Conservation (phyloP, 2,329 filamentous ascomycete genomes). For the Apiospora phragmitis region DNA sequence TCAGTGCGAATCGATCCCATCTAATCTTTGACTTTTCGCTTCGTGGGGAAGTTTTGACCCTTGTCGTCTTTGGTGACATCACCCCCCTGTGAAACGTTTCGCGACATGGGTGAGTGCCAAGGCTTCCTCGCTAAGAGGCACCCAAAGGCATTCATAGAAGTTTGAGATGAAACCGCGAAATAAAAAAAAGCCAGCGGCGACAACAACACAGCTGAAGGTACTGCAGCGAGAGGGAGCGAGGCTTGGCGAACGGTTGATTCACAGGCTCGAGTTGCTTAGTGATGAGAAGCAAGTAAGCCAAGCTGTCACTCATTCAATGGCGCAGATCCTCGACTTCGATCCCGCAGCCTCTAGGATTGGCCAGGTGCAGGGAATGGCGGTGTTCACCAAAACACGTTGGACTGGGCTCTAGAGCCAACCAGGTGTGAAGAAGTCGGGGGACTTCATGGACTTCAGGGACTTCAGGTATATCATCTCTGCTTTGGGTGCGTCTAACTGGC, state of each 20-base stretch:
- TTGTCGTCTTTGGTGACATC: background rate
- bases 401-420: background rate
- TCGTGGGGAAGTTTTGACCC: slow-evolving; percentile 4
- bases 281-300: background rate
- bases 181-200: background rate
- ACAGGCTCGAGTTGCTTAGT: background rate
- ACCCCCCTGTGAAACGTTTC: slow-evolving; percentile 5
- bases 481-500: background rate
- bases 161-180: background rate
- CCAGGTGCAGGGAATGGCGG: background rate
- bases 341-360: background rate
- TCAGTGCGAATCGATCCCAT: background rate
- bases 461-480: background rate
- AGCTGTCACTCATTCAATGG: background rate
- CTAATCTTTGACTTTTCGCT: slow-evolving; percentile 1
- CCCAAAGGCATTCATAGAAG: background rate
- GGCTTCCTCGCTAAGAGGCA: background rate
- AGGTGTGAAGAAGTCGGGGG: too few relatives aligned
- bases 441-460: background rate
- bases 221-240: background rate
- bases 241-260: background rate
- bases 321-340: background rate
- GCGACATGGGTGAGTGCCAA: background rate
- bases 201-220: background rate
- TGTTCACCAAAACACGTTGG: background rate